Base-by-base conservation (phyloP, 768 basidiomycete species). In the Strobilomyces dryophilus region DNA sequence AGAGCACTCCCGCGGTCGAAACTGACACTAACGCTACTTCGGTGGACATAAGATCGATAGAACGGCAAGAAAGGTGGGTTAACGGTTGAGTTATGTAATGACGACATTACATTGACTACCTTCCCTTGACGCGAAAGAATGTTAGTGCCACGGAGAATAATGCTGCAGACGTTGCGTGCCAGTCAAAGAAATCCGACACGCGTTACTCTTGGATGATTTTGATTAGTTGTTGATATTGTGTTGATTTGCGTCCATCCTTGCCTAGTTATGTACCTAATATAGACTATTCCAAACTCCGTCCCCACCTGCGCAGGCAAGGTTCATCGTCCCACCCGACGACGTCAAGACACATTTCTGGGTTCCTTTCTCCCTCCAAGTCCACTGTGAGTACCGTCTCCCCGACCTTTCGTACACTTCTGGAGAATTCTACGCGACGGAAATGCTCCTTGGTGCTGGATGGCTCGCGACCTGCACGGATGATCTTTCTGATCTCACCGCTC, bases 311-410 rank as follows among this genome's bases (percentile, higher is more conserved):
- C 56, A 35, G 49, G 53, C 32, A 26, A 59, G 50, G 66, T 58
- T 56, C 56, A 59, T 64, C 64, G 66, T 61, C 67, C 58, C 53
- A 64, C 64, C 64, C 72, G 71, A 70, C 68, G 67, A 70, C 68
- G 67, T 72, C 72, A 68, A 73, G 66, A 67, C 71, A 52, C 48
- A 54, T 54, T 49, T 54, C 65, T 61, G 72, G 64, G 65, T 60
- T 55, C 53, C 37, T 47, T 56, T 63, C 60, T 55, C 64, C 49
- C 9, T 54, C 21, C 45, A 52, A 59, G 54, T 39, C 17, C 12
- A 48, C 15, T 26, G 66, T 68, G 47, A 70, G 66, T 70, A 53
- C 37, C 29, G 37, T 54, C 24, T 39, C 15, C 36, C 46, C 41
- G 24, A 10, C 10, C n/a, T 35, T 36, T 31, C 44, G 40, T 47